Base-by-base conservation (phyloP, 2,329 filamentous ascomycete genomes). In the Tolypocladium cylindrosporum region DNA sequence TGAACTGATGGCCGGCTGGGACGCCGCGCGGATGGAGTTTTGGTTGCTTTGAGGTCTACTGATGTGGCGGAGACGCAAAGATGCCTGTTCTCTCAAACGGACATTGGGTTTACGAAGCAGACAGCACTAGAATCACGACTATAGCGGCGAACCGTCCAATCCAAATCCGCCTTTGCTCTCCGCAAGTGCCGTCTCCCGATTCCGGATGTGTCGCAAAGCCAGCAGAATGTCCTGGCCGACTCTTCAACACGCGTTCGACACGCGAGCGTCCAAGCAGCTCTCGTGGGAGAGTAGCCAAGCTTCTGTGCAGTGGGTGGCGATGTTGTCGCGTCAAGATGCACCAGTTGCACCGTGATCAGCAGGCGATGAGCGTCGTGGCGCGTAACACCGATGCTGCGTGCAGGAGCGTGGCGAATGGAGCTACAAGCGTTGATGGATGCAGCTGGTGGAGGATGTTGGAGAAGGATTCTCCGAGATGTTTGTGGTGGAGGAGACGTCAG, bases 91-190 rank as follows among this genome's bases (percentile, higher is more conserved):
- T 63, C 59, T 64, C 68, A 68, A 60, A 63, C 60, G 62, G 62
- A 61, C 66, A 68, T 66, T 64, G 64, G 60, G 61, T 61, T 71
- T 71, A 71, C 69, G 67, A 67, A 63, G 65, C 64, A 64, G 64
- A 68, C 62, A 66, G 58, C 56, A 65, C 66, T 67, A 69, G 64
- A 63, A 65, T 70, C 68, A 72, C 68, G 64, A 70, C 69, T 70
- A 71, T 60, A 66, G 65, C 66, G 68, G 41, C 55, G 55, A 56
- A 54, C 40, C 57, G 40, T 56, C 55, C 48, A 34, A 58, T 41
- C 43, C 55, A 40, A 56, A 54, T 24, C 48, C 48, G 48, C 10
- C 48, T 43, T 34, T 34, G 40, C 40, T 43, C 40, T 41, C 54
- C 27, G 16, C 14, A 34, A 27, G 54, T n/a, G 24, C 21, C 10